Base-by-base conservation (phyloP, 805 yeast genomes). In the Spathaspora gorwiae region DNA sequence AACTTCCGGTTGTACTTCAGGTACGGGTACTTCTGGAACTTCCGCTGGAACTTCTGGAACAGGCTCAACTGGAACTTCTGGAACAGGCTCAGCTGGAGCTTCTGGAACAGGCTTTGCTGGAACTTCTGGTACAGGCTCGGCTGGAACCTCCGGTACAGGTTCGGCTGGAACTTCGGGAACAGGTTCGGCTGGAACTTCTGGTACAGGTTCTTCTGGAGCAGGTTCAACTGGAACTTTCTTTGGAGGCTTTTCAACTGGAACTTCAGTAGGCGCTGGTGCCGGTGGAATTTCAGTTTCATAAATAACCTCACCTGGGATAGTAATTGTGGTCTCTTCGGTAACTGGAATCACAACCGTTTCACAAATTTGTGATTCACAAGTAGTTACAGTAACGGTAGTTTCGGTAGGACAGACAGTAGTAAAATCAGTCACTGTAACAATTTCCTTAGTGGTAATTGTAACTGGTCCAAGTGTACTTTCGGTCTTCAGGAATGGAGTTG, bases 401-500 rank as follows among this genome's bases (percentile, higher is more conserved):
- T 90, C 67, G 49, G 58, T 68, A 61, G 92, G 90, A 69, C 92
- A 85, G 82, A 80, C 84, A 54, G 90, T 84, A 67, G 43, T 44
- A 41, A 30, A 48, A 37, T 48, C 49, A 35, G 84, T 78, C 57
- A 82, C 85, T 47, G 79, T 80, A 29, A 29, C 32, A 9, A 29
- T 11, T 42, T 60, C 50, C 46, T 72, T 26, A 13, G 30, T 71
- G 49, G 74, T 66, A 59, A 31, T 13, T 2, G 32, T 11, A 29
- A 9, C 5, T 19, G 24, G 24, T 19, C 24, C 24, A 19, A 19
- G 24, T 19, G 24, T 19, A 19, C 4, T 19, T 19, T 2, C 4
- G 24, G 24, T 19, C 24, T 19, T 19, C 24, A 19, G 24, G 24
- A 19, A 19, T 19, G 24, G 24, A 19, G 24, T 19, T 19, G 24